Base-by-base conservation (phyloP, 2,329 filamentous ascomycete species). In the Periglandula ipomoeae region DNA sequence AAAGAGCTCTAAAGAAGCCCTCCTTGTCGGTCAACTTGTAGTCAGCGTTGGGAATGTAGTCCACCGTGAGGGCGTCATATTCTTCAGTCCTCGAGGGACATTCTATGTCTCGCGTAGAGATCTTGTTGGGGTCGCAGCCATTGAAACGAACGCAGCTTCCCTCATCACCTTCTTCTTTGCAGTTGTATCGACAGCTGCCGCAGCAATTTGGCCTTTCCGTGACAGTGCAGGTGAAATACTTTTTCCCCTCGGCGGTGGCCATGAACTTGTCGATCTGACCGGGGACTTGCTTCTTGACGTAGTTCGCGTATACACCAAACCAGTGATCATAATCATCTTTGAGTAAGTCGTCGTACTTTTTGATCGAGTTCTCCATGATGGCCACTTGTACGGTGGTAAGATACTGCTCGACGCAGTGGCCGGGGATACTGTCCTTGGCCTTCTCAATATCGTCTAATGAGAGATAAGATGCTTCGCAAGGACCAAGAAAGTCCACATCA, bases 1-100 rank as follows among this genome's bases (percentile, higher is more conserved):
- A 35, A n/a, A 59, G 52, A 4, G 44, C 50, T 24, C 50, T 51
- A 38, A 45, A 53, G 44, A 57, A 59, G 19, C 50, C 51, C 20
- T 56, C 48, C 26, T 50, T 24, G 46, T 59, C 50, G 30, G 52
- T 34, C 23, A 58, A 24, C 9, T 41, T 48, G 47, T 44, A 56
- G 11, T 48, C 55, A 24, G 37, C 34, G n/a, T 56, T 56, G 26
- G 51, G 51, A 23, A 49, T 27, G 9, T 13, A 46, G 35, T 38
- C 35, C 20, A 30, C 44, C 41, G 17, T 39, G 24, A 20, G 19
- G 15, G 6, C 34, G 24, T 47, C 50, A 38, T 42, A n/a, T 15
- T 38, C 20, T 17, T 32, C 15, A 42, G 13, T 27, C n/a, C n/a
- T 46, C 20, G 38, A 26, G 10, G 23, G 23, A 20, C 41, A 52